Conservation (phyloP, 345 rosid species). For the Raphanus sativus region DNA sequence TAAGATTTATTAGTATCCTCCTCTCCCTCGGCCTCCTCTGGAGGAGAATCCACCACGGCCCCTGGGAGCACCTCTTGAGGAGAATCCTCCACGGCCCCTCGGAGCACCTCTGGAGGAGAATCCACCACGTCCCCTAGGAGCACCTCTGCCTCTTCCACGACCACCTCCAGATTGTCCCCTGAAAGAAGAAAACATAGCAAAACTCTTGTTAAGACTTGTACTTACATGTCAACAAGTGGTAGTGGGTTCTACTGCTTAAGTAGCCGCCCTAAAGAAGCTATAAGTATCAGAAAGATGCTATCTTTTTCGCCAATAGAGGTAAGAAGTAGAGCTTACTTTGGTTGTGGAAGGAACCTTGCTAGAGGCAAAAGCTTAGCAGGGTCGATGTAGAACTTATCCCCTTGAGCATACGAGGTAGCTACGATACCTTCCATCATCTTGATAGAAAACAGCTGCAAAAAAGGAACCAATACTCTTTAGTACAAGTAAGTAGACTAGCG, state of each 20-base stretch:
- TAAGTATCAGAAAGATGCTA: background rate
- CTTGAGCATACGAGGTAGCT: conserved; percentile 64
- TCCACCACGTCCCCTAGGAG: conserved; percentile 22
- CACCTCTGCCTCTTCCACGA: conserved; percentile 49
- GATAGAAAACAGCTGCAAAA: conserved; percentile 68
- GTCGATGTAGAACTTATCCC: conserved; percentile 86
- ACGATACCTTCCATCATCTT: conserved; percentile 96
- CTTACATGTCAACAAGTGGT: background rate
- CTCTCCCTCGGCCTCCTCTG: conserved; percentile 86
- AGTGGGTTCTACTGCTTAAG: background rate
- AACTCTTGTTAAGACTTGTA: background rate
- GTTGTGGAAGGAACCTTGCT: conserved; percentile 84
- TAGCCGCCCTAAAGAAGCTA: background rate
- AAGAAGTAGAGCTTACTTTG: conserved; percentile 61
- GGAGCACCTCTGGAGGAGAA: conserved; percentile 44
- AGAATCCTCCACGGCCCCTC: conserved; percentile 52
- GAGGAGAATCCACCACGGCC: background rate
- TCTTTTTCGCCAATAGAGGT: background rate
- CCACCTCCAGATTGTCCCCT: conserved; percentile 56
- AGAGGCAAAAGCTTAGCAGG: conserved; percentile 81
- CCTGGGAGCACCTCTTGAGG: conserved; percentile 37
- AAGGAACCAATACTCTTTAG: background rate
- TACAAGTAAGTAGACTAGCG: background rate
- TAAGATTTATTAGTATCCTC: conserved; percentile 37
- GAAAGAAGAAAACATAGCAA: conserved; percentile 16